Evolutionary conservation across 345 rosid species (phyloP), one percentile per base, ranked within the genome.

Genomic region (Euphorbia lathyris): DNA sequence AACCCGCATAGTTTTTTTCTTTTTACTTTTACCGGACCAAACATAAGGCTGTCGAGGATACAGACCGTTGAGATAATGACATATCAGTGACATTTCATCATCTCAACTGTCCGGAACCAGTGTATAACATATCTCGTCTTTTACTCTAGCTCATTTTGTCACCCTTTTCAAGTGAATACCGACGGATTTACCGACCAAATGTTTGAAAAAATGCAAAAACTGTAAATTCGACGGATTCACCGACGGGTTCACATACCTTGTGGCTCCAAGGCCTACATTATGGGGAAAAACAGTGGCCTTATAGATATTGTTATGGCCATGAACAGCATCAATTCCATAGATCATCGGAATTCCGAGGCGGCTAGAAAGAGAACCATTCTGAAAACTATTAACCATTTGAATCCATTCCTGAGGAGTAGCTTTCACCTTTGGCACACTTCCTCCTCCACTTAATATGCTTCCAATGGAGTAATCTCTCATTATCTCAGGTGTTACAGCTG

Each of bases 401-500:
- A 74, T 55, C 78, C 78, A 74, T 53, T 45, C 23, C 63, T 68
- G 68, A 55, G 78, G 58, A 8, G 78, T 19, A 40, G 78, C 78
- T 56, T 55, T 68, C 14, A 68, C 64, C 16, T 64, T 72, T 9
- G 78, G 78, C 16, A 63, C 72, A 57, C 78, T 74, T 8, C 78
- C 78, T 55, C 73, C 78, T 22, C 73, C 78, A 55, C 78, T 68
- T 6, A 74, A 58, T 13, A 74, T 67, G 63, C 77, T 74, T 71
- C 88, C 90, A n/a, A 86, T 81, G 51, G 69, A 75, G 65, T 78
- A 69, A 1, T 84, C 60, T 61, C 19, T 66, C 71, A 86, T 72
- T 69, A 86, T 68, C 53, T 86, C 67, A 14, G 84, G 64, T 20
- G 84, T 78, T 45, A 81, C 86, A 32, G 60, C 61, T n/a, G 3